These are phyloP conservation scores for Halenospora varia DNA, from an alignment of 495 filamentous ascomycete species.

Conservation along the genomic window DNA sequence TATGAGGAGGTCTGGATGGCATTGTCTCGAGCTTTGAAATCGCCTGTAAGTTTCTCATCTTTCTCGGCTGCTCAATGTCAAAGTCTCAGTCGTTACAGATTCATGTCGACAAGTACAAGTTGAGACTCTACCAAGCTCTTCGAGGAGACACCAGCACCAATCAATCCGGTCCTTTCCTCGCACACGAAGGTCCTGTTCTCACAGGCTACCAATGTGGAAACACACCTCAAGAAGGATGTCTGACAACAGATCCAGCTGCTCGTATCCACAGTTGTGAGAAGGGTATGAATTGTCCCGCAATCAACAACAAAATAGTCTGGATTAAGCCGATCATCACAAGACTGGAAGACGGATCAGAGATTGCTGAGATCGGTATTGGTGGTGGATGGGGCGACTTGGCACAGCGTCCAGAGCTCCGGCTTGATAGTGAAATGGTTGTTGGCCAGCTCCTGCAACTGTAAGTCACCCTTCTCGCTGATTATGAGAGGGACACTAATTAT, in stretches of 20 bases:
- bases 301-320: conserved; percentile 59
- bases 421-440: conserved; percentile 42
- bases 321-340: conserved; percentile 73
- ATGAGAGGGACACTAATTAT: neutral
- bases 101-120: conserved; percentile 80
- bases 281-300: conserved; percentile 56
- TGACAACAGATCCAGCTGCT: conserved; percentile 60
- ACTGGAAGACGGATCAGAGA: conserved; percentile 48
- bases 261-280: conserved; percentile 88
- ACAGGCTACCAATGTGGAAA: conserved; percentile 79
- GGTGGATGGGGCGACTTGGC: conserved; percentile 75
- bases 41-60: conserved; percentile 43
- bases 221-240: conserved; percentile 56
- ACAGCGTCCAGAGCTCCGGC: conserved; percentile 59
- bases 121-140: conserved; percentile 67
- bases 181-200: conserved; percentile 60
- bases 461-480: conserved; percentile 26
- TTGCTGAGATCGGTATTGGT: conserved; percentile 72
- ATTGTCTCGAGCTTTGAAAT: conserved; percentile 62
- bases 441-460: conserved; percentile 43
- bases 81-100: conserved; percentile 55
- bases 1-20: conserved; percentile 91
- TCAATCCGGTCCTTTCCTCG: conserved; percentile 32
- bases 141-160: conserved; percentile 9
- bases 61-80: neutral